Evolutionary conservation across 2,329 filamentous ascomycete genomes (phyloP).

Genomic region (Purpureocillium takamizusanense): DNA sequence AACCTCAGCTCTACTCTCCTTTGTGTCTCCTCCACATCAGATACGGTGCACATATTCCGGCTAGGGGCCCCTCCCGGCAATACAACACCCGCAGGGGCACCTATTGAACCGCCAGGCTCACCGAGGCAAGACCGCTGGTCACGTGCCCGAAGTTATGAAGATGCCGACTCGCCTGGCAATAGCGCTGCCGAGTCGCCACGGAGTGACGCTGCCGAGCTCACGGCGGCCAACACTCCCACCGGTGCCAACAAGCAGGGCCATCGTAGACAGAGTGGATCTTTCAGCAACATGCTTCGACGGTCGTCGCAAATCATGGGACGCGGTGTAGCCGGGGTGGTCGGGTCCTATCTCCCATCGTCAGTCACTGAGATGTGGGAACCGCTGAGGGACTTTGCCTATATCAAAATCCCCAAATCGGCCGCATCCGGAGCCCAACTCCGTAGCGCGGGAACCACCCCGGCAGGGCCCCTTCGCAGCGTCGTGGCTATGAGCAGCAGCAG

Average conservation of each 20-base stretch:
- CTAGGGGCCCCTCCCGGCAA: conserved; percentile 44
- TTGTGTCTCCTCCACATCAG: conserved; percentile 90
- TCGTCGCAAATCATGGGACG: conserved; percentile 92
- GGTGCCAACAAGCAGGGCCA: conserved; percentile 19
- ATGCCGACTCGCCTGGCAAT: conserved; percentile 24
- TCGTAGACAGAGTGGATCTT: conserved; percentile 59
- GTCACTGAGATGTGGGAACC: conserved; percentile 99
- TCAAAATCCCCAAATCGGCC: conserved; percentile 69
- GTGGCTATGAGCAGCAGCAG: conserved; percentile 94
- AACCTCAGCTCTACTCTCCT: conserved; percentile 88
- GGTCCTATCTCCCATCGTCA: conserved; percentile 84
- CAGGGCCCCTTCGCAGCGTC: conserved; percentile 67
- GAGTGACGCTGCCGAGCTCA: conserved; percentile 35
- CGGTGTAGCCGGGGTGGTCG: conserved; percentile 78
- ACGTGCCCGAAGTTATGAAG: conserved; percentile 42
- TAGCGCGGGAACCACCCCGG: conserved; percentile 20
- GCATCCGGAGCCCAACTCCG: conserved; percentile 9
- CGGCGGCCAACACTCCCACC: conserved; percentile 14
- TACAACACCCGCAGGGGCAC: conserved; percentile 23
- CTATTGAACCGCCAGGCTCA: conserved; percentile 29
- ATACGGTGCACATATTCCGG: conserved; percentile 95
- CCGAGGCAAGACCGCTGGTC: conserved; percentile 43
- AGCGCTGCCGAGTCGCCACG: conserved; percentile 45
- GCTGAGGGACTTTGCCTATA: conserved; percentile 87
- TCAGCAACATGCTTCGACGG: conserved; percentile 84